A percentile compares a stretch with the other conserved stretches of the same genome.
Conservation (phyloP, 2,329 filamentous ascomycete genomes). For the Phyllosticta citrichinensis region DNA sequence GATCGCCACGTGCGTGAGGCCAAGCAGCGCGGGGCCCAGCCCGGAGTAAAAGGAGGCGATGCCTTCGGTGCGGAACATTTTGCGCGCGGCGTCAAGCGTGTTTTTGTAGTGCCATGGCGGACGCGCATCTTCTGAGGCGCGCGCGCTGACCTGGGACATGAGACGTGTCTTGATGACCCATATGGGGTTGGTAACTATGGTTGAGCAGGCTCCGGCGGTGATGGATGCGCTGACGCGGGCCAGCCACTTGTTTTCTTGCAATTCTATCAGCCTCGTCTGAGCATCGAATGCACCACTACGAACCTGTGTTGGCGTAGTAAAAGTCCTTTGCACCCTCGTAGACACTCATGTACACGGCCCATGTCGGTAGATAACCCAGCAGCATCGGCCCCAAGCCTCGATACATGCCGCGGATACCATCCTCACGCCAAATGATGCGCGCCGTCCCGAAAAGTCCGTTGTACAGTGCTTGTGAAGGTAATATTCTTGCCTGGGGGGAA, state of each 20-base stretch:
- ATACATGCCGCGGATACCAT: constrained; percentile 85
- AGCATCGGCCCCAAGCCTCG: constrained; percentile 89
- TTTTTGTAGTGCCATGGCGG: constrained; percentile 86
- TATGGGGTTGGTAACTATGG: constrained; percentile 90
- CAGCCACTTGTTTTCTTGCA: constrained; percentile 60
- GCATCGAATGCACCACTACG: constrained; percentile 15
- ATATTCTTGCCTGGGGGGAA: constrained; percentile 31
- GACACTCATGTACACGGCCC: constrained; percentile 96
- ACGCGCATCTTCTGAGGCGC: constrained; percentile 44
- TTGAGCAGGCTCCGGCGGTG: constrained; percentile 83
- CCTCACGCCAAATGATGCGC: constrained; percentile 73
- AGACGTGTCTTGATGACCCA: constrained; percentile 99
- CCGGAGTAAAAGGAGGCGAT: constrained; percentile 90
- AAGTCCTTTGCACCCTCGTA: constrained; percentile 82
- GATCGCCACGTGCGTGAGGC: constrained; percentile 88
- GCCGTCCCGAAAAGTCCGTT: constrained; percentile 81
- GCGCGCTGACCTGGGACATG: constrained; percentile 76
- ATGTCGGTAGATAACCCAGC: constrained; percentile 89
- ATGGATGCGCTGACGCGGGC: constrained; percentile 85
- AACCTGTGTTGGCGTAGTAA: constrained; percentile 54
- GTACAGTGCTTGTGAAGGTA: constrained; percentile 53
- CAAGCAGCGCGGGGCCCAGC: constrained; percentile 80
- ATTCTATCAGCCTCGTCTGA: constrained; percentile 31
- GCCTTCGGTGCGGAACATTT: constrained; percentile 92
- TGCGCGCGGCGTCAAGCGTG: constrained; percentile 82